These are phyloP conservation scores for Coemansia sp. DNA, from an alignment of 192 early-diverging fungal species.

Conservation along the genomic window DNA sequence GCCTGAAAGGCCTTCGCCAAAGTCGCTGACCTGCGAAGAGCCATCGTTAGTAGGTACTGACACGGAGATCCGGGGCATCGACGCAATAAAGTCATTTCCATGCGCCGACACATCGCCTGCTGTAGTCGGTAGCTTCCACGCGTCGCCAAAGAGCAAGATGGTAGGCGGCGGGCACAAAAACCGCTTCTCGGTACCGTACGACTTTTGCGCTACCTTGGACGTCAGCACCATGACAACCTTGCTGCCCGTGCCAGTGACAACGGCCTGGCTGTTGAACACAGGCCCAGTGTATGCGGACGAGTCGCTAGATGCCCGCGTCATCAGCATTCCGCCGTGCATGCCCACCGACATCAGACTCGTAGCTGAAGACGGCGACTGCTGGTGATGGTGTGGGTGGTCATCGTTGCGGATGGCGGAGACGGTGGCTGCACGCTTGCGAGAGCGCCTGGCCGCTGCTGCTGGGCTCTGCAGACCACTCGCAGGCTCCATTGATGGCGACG, in stretches of 20 bases:
- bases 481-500: slow-evolving; percentile 3
- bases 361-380: slow-evolving; percentile 10
- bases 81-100: slow-evolving; percentile 25
- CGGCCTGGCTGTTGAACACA: slow-evolving; percentile 51
- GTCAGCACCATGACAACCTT: slow-evolving; percentile 72
- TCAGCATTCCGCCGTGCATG: slow-evolving; percentile 5
- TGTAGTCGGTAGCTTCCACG: slow-evolving; percentile 60
- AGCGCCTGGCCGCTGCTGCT: slow-evolving; percentile 13
- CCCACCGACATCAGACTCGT: slow-evolving; percentile 7
- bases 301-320: neutral
- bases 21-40: slow-evolving; percentile 8
- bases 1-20: neutral
- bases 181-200: slow-evolving; percentile 90
- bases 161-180: slow-evolving; percentile 85
- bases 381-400: slow-evolving; percentile 9
- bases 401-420: slow-evolving; percentile 32
- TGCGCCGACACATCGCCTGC: slow-evolving; percentile 23
- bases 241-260: slow-evolving; percentile 49
- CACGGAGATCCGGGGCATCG: slow-evolving; percentile 46
- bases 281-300: slow-evolving; percentile 16
- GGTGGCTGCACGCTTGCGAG: slow-evolving; percentile 51
- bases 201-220: slow-evolving; percentile 89
- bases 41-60: slow-evolving; percentile 38
- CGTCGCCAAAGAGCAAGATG: slow-evolving; percentile 69
- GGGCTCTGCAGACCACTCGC: slow-evolving; percentile 26